These are phyloP conservation scores for Takashimella koratensis DNA, from an alignment of 1,284 basidiomycete genomes.

Conservation along the genomic window DNA sequence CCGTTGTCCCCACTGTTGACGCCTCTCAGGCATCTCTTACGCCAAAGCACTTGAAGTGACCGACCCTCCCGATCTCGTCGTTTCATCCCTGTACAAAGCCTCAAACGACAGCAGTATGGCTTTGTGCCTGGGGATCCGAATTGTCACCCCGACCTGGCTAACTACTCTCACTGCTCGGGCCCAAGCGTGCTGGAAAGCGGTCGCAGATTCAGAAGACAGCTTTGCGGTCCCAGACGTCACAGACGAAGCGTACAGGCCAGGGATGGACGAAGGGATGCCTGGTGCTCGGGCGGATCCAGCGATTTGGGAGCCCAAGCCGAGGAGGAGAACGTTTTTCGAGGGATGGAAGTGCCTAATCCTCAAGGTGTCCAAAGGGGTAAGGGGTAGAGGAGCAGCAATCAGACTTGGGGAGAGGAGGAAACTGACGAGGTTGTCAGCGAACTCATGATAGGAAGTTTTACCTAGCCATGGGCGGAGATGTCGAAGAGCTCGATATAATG, in stretches of 20 bases:
- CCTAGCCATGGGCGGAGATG: slow-evolving; percentile 34
- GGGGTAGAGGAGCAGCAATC: neutral
- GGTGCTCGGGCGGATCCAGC: slow-evolving; percentile 7
- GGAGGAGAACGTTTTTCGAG: slow-evolving; percentile 23
- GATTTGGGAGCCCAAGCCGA: slow-evolving; percentile 25
- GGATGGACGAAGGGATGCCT: slow-evolving; percentile 15
- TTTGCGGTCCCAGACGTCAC: slow-evolving; percentile 30
- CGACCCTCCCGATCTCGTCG: slow-evolving; percentile 21
- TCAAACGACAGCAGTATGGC: slow-evolving; percentile 21
- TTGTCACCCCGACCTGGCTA: slow-evolving; percentile 32
- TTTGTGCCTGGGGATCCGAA: slow-evolving; percentile 34
- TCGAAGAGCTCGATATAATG: slow-evolving; percentile 35
- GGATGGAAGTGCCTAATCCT: slow-evolving; percentile 20
- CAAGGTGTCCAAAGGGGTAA: neutral
- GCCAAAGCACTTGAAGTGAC: slow-evolving; percentile 20
- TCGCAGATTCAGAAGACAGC: slow-evolving; percentile 36
- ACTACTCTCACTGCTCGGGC: slow-evolving; percentile 17
- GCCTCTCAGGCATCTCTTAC: slow-evolving; percentile 29
- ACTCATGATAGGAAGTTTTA: slow-evolving; percentile 28
- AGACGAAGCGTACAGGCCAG: slow-evolving; percentile 19
- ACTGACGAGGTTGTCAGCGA: neutral
- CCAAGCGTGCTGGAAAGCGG: slow-evolving; percentile 34
- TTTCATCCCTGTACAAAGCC: slow-evolving; percentile 18
- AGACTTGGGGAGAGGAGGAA: too few relatives aligned
- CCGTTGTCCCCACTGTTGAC: neutral